A percentile compares a stretch with the other conserved stretches of the same genome.
Conservation (phyloP, 169 alveolate species). For the Cryptosporidium viatorum region DNA sequence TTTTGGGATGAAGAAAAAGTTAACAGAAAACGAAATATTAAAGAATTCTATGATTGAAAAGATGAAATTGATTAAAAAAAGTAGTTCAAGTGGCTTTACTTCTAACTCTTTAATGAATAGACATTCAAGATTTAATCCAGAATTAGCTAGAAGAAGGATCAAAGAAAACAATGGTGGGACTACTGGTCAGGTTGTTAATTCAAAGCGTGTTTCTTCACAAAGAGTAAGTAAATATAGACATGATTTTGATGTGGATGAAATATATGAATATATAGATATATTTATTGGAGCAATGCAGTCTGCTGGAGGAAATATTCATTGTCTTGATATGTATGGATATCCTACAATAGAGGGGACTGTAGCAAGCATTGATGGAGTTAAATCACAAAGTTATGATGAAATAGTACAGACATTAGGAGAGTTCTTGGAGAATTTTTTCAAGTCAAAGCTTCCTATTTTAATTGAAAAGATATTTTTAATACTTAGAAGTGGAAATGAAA, state of each 20-base stretch:
- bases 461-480: constrained; percentile 32
- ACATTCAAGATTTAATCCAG: constrained; percentile 68
- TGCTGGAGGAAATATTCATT: constrained; percentile 31
- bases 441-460: constrained; percentile 24
- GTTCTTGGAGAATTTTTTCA: constrained; percentile 49
- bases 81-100: constrained; percentile 54
- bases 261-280: constrained; percentile 57
- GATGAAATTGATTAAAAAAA: constrained; percentile 8
- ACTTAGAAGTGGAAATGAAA: constrained; percentile 56
- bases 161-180: constrained; percentile 46
- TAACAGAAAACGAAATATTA: neutral
- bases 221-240: constrained; percentile 32
- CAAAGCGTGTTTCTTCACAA: neutral
- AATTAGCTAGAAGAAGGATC: constrained; percentile 67
- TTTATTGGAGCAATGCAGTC: constrained; percentile 74
- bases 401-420: constrained; percentile 28
- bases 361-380: constrained; percentile 15
- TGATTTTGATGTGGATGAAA: constrained; percentile 53
- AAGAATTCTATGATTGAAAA: constrained; percentile 2
- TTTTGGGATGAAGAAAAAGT: constrained; percentile 3
- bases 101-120: constrained; percentile 61
- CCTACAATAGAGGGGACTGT: constrained; percentile 32
- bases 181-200: constrained; percentile 20
- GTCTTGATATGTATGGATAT: constrained; percentile 46
- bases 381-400: neutral